Evolutionary conservation across 202 grass and related monocot genomes (phyloP).

Genomic region (Panicum virgatum): DNA sequence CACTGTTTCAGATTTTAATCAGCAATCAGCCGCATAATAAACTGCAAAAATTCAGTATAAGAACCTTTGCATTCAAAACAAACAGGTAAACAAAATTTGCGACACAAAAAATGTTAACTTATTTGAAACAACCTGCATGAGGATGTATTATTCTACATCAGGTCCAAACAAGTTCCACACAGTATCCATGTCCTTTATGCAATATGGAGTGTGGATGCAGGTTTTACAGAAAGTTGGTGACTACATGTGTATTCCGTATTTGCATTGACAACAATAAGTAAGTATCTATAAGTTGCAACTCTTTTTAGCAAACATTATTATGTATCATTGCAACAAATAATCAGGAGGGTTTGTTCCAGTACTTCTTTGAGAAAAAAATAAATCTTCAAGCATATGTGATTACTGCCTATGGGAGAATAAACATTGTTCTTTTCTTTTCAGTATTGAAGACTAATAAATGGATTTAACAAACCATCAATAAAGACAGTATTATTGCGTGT

Average conservation of each 20-base stretch:
- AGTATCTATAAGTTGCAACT: too few species aligned
- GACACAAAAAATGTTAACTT: neutral
- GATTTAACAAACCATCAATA: neutral
- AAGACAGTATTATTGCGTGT: neutral
- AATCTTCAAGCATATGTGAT: too few species aligned
- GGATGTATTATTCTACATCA: neutral
- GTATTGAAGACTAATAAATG: neutral
- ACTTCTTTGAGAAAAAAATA: too few species aligned
- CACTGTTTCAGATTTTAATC: neutral
- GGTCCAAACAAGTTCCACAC: conserved; percentile 1
- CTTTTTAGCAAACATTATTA: too few species aligned
- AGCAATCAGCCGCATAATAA: neutral
- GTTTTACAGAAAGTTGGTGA: neutral
- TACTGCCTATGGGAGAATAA: neutral
- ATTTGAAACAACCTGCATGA: neutral
- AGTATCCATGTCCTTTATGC: neutral
- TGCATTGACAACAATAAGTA: neutral
- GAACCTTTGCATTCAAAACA: neutral
- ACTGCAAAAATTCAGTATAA: neutral
- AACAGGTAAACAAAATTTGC: neutral
- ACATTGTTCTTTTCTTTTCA: neutral
- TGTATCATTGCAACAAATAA: too few species aligned
- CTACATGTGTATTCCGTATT: neutral
- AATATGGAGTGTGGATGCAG: neutral
- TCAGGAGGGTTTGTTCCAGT: too few species aligned